Percentiles rank a stretch among this genome's conserved stretches.
Conservation (phyloP, 75 land plant species). For the Pinus albicaulis region DNA sequence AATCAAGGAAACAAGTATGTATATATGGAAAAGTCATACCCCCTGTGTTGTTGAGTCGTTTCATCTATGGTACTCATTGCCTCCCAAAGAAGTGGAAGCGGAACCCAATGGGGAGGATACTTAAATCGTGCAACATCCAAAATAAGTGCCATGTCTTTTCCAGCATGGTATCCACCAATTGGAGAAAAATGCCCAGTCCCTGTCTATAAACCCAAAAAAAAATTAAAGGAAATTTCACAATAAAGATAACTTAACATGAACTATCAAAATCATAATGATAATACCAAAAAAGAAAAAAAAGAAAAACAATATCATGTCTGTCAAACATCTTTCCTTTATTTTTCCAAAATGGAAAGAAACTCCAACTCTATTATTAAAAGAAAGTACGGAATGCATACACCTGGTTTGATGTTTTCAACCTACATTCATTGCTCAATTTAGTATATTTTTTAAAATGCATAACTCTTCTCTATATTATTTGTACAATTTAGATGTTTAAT, state of each 20-base stretch:
- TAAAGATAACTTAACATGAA: neutral
- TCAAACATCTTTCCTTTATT: neutral
- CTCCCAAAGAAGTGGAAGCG: constrained; percentile 80
- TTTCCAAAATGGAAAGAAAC: neutral
- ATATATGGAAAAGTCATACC: constrained; percentile 37
- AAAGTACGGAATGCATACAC: neutral
- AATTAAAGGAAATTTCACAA: neutral
- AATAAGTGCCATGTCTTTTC: constrained; percentile 78
- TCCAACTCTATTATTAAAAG: neutral
- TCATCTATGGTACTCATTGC: constrained; percentile 77
- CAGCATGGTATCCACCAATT: constrained; percentile 86
- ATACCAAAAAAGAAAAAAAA: neutral
- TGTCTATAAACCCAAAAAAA: constrained; percentile 38
- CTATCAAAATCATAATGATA: neutral
- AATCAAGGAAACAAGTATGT: no score
- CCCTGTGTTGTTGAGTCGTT: constrained; percentile 62
- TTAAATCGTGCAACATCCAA: constrained; percentile 94
- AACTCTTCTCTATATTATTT: neutral
- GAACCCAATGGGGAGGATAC: constrained; percentile 98
- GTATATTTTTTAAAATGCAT: neutral
- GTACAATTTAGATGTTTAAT: neutral
- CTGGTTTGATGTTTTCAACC: neutral
- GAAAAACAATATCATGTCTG: neutral
- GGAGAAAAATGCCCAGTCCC: constrained; percentile 95
- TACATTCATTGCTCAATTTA: neutral